These are phyloP conservation scores for Aspergillus olivimuriae DNA, from an alignment of 495 filamentous ascomycete genomes.

Conservation along the genomic window DNA sequence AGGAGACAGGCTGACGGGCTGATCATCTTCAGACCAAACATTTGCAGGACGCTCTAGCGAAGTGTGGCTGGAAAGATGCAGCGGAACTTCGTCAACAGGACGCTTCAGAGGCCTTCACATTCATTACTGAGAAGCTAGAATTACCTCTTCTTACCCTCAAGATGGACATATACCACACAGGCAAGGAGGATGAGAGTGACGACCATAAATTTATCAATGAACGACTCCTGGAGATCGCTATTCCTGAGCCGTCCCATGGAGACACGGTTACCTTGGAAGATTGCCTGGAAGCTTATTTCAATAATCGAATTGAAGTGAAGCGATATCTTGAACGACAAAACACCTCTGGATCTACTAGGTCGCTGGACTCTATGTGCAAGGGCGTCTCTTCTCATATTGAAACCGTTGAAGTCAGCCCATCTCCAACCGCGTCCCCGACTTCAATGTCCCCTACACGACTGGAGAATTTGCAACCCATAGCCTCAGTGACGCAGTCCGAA, in stretches of 20 bases:
- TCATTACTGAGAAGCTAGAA: slow-evolving; percentile 83
- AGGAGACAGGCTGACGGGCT: slow-evolving; percentile 23
- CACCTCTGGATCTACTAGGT: slow-evolving; percentile 47
- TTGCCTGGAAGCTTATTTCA: slow-evolving; percentile 91
- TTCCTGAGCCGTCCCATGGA: slow-evolving; percentile 54
- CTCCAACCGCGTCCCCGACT: slow-evolving; percentile 35
- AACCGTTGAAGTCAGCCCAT: slow-evolving; percentile 46
- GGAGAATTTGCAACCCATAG: slow-evolving; percentile 24
- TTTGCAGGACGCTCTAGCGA: slow-evolving; percentile 74
- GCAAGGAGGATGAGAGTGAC: slow-evolving; percentile 70
- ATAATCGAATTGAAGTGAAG: slow-evolving; percentile 86
- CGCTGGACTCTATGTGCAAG: slow-evolving; percentile 47
- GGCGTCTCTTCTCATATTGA: slow-evolving; percentile 50
- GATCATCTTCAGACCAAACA: slow-evolving; percentile 57
- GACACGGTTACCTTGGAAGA: slow-evolving; percentile 72
- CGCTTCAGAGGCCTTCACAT: slow-evolving; percentile 89
- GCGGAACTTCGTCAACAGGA: slow-evolving; percentile 75
- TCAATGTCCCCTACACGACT: slow-evolving; percentile 26
- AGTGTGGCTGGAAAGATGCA: slow-evolving; percentile 88
- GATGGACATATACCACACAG: slow-evolving; percentile 90
- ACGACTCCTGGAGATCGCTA: slow-evolving; percentile 81
- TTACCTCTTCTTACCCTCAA: slow-evolving; percentile 86
- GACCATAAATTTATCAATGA: slow-evolving; percentile 95
- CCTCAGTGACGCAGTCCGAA: slow-evolving; percentile 23
- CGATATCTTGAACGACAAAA: slow-evolving; percentile 63